phyloP scores from a whole-genome alignment of 2,329 filamentous ascomycete genomes.

The Clonostachys rosea region DNA sequence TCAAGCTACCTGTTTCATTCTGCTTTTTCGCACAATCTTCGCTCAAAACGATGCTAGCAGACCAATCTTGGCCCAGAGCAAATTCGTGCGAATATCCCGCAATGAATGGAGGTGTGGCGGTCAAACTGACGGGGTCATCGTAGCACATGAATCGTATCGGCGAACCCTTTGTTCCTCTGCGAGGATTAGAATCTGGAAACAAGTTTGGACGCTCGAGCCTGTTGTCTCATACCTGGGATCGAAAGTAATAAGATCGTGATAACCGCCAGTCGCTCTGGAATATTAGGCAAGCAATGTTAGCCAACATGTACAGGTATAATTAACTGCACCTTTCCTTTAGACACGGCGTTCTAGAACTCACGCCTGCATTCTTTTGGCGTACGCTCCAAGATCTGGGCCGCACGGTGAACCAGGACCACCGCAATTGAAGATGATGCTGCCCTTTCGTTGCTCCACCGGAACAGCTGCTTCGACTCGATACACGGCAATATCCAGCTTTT shows the following conservation, averaged over 20 bases:
- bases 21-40: conserved; percentile 10
- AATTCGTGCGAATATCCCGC: conserved; percentile 10
- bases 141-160: too few relatives aligned
- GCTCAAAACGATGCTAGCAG: conserved; percentile 7
- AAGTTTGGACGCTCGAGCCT: too few relatives aligned
- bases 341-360: neutral
- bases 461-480: conserved; percentile 18
- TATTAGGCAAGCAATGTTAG: neutral
- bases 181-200: too few relatives aligned
- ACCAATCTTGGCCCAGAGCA: conserved; percentile 13
- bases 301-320: too few relatives aligned
- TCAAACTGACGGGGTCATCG: too few relatives aligned
- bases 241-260: conserved; percentile 16
- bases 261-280: conserved; percentile 11
- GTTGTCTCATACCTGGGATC: conserved; percentile 8
- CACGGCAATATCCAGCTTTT: conserved; percentile 22
- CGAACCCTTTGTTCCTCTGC: conserved; percentile 8
- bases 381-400: neutral
- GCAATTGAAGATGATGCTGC: conserved; percentile 31
- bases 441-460: conserved; percentile 10
- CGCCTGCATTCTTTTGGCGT: neutral
- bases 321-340: too few relatives aligned
- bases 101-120: neutral
- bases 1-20: conserved; percentile 21
- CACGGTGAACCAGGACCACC: conserved; percentile 23